These are phyloP conservation scores for Aspergillus latus DNA, from an alignment of 2,329 filamentous ascomycete species.

Conservation along the genomic window DNA sequence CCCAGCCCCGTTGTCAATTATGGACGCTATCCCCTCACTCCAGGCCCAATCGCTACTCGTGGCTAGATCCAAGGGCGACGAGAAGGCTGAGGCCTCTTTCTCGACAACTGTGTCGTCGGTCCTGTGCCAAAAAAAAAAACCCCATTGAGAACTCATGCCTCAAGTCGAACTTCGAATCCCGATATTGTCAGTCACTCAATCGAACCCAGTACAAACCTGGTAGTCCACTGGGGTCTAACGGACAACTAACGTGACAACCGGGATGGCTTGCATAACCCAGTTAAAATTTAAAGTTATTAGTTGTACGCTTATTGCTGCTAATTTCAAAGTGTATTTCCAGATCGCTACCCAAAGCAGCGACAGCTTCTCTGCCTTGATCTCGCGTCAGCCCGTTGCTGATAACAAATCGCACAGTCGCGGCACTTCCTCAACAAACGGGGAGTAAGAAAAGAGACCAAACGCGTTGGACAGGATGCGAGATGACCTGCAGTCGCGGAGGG, in stretches of 20 bases:
- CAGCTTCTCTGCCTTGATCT: neutral
- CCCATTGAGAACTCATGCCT: too few relatives aligned
- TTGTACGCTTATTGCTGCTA: conserved; percentile 7
- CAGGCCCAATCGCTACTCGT: neutral
- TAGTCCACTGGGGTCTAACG: conserved; percentile 1
- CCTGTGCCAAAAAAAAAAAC: too few relatives aligned
- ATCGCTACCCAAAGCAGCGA: neutral
- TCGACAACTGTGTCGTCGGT: neutral
- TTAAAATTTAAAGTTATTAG: conserved; percentile 19
- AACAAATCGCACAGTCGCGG: neutral
- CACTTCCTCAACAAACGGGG: neutral
- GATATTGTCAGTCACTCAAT: neutral
- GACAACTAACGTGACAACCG: conserved; percentile 5
- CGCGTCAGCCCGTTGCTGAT: neutral
- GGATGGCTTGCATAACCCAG: conserved; percentile 14
- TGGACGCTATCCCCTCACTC: neutral
- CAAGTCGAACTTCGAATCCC: neutral
- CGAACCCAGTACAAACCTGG: neutral
- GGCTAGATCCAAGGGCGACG: neutral
- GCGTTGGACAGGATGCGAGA: conserved; percentile 12
- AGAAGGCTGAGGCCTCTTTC: neutral
- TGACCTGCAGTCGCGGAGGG: conserved; percentile 23
- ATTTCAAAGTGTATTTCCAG: neutral
- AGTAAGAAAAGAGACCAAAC: conserved; percentile 2
- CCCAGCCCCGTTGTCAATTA: conserved; percentile 1